Conservation (phyloP, 1,139 yeast genomes). For the Barnettozyma hawaiiensis region DNA sequence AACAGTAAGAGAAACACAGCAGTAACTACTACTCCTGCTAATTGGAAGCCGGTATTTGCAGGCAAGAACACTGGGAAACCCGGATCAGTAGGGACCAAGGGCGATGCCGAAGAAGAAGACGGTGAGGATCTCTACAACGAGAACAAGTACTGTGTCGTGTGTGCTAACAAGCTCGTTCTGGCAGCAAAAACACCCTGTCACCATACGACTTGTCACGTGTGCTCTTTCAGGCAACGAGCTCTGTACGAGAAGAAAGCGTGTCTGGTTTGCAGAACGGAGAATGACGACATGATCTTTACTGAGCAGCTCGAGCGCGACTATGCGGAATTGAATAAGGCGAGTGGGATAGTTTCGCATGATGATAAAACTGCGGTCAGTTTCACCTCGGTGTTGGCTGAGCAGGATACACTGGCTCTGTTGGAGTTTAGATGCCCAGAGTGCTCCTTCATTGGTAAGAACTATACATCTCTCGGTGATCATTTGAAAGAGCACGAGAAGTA, state of each 20-base stretch:
- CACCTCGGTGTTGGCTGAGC: constrained; percentile 39
- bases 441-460: constrained; percentile 36
- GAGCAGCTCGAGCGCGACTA: constrained; percentile 38
- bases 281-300: constrained; percentile 54
- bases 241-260: constrained; percentile 70
- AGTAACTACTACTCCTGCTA: not conserved
- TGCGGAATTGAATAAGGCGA: constrained; percentile 37
- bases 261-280: constrained; percentile 76
- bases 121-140: constrained; percentile 33
- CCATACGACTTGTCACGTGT: constrained; percentile 76
- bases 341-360: constrained; percentile 30
- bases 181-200: constrained; percentile 79
- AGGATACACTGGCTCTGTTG: constrained; percentile 47
- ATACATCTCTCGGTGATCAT: constrained; percentile 62
- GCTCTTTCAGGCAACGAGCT: constrained; percentile 80
- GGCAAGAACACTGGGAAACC: constrained; percentile 9
- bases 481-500: constrained; percentile 56
- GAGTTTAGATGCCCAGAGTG: constrained; percentile 52
- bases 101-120: constrained; percentile 26
- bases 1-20: not conserved
- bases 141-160: constrained; percentile 61
- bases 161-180: constrained; percentile 64
- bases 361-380: constrained; percentile 48
- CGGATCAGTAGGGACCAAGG: not conserved
- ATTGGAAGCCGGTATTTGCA: constrained; percentile 7